These are phyloP conservation scores for Blastosporella zonata DNA, from an alignment of 1,284 basidiomycete species.

Conservation along the genomic window DNA sequence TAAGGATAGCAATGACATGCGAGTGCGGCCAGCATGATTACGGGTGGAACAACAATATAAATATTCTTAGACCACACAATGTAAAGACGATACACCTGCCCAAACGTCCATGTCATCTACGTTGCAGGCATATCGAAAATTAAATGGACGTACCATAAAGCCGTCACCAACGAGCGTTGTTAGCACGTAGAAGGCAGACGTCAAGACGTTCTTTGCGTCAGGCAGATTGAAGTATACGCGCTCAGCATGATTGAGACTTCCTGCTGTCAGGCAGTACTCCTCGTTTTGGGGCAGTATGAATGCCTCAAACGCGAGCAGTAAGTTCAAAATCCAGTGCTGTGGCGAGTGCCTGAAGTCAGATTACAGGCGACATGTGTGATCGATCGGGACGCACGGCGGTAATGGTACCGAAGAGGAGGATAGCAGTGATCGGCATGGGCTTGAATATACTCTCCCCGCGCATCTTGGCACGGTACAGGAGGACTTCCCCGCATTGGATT, in stretches of 20 bases:
- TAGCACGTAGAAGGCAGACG: slow-evolving; percentile 19
- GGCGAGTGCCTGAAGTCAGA: not conserved
- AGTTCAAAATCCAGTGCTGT: slow-evolving; percentile 23
- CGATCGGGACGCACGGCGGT: slow-evolving; percentile 10
- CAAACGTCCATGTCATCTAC: not conserved
- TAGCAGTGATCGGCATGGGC: slow-evolving; percentile 16
- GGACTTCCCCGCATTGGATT: slow-evolving; percentile 15
- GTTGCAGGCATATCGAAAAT: not conserved
- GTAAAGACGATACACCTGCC: slow-evolving; percentile 20
- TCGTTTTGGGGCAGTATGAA: slow-evolving; percentile 17
- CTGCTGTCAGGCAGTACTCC: slow-evolving; percentile 15
- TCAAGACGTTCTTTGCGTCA: slow-evolving; percentile 16
- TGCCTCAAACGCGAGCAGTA: slow-evolving; percentile 18
- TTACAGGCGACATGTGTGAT: not conserved
- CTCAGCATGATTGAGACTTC: slow-evolving; percentile 19
- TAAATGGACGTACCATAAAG: slow-evolving; percentile 20
- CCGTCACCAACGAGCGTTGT: slow-evolving; percentile 21
- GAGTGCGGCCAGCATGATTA: slow-evolving; percentile 17
- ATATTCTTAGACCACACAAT: slow-evolving; percentile 20
- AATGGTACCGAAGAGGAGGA: slow-evolving; percentile 15
- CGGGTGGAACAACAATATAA: slow-evolving; percentile 18
- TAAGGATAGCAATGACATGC: slow-evolving; percentile 2
- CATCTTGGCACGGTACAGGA: slow-evolving; percentile 10
- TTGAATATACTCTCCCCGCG: slow-evolving; percentile 15
- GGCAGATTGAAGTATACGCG: slow-evolving; percentile 21